Conservation (phyloP, 306 rosid genomes). For the Chamaecrista fasciculata region DNA sequence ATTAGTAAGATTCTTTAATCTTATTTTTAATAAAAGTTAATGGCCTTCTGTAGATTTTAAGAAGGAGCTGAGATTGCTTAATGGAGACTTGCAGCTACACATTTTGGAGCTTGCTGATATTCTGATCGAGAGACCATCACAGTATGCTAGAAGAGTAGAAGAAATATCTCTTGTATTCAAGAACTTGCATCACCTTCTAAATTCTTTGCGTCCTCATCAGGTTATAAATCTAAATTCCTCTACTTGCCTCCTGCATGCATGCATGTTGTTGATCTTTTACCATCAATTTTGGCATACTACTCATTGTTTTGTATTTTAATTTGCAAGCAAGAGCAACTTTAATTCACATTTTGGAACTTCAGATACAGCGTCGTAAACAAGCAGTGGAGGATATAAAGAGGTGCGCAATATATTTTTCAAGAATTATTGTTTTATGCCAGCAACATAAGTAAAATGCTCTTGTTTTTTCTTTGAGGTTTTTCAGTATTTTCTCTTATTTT, state of each 20-base stretch:
- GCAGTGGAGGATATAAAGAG: constrained; percentile 94
- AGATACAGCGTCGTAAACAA: constrained; percentile 81
- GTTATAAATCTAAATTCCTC: constrained; percentile 17
- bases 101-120: constrained; percentile 93
- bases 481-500: not conserved
- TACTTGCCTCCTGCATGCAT: not conserved
- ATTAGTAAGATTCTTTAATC: not conserved
- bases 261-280: not conserved
- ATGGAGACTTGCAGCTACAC: constrained; percentile 81
- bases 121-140: constrained; percentile 91
- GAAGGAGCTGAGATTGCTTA: constrained; percentile 86
- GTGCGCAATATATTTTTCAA: constrained; percentile 33
- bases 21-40: constrained; percentile 13
- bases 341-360: constrained; percentile 85
- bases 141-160: constrained; percentile 94
- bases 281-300: not conserved
- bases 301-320: constrained; percentile 12
- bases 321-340: constrained; percentile 83
- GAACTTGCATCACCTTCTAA: constrained; percentile 90
- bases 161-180: constrained; percentile 88
- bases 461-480: constrained; percentile 3
- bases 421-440: not conserved
- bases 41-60: constrained; percentile 57
- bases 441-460: not conserved
- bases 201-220: constrained; percentile 91